Base-by-base conservation (phyloP, 164 flowering plant species). In the Taxillus chinensis region DNA sequence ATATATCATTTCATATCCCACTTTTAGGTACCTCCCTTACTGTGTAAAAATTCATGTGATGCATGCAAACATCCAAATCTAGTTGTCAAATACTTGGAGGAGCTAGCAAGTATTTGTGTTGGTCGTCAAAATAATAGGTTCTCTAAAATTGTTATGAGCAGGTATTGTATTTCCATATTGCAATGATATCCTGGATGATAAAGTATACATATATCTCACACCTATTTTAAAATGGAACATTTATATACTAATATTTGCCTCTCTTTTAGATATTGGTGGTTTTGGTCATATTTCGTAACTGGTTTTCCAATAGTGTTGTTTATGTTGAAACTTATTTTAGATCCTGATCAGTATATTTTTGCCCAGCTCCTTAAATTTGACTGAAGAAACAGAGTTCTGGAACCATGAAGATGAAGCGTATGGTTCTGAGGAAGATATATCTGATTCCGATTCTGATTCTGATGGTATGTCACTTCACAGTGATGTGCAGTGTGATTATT, bases 61-160 rank as follows among this genome's bases (percentile, higher is more conserved):
- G 88, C 90, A 60, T 92, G 98, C 81, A 87, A 83, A 74, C 80
- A 82, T 67, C 96, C 96, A 66, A 79, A 80, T 68, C 58, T 82
- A 59, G 84, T 89, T 60, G 74, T 87, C 39, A 78, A 71, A 73
- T 53, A 77, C 46, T 73, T 92, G 78, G 83, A 79, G 76, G 84
- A 89, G 67, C 85, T 92, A 39, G 64, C 69, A 62, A 58, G 57
- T 62, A 52, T 70, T 56, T 74, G 72, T 64, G 64, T 76, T 62
- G 58, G 53, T 52, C 68, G 67, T 46, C 75, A 55, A 52, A 78
- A 69, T 64, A 67, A 62, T 69, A 64, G 74, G 41, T 75, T 67
- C 38, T 74, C 82, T 16, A 63, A 67, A 55, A 70, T 92, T 72
- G 69, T 74, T 55, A 79, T 83, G 37, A 81, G 70, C 78, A 86